These are phyloP conservation scores for Xylaria sp. DNA, from an alignment of 2,329 filamentous ascomycete genomes.

Conservation along the genomic window DNA sequence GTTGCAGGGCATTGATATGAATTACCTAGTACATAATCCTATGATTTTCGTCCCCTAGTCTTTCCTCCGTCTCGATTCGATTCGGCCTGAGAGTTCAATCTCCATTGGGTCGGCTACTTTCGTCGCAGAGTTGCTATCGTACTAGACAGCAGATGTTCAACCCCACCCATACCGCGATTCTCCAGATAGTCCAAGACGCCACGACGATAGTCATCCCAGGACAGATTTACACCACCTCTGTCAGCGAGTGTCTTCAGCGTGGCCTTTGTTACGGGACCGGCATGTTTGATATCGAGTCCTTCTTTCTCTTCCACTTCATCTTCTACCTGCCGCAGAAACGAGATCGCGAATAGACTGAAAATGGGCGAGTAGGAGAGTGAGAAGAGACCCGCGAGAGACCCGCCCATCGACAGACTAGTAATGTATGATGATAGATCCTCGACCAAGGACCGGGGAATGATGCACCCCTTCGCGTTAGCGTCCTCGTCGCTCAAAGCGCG, in stretches of 20 bases:
- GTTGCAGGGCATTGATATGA: background rate
- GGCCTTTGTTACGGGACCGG: constrained; percentile 75
- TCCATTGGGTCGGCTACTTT: constrained; percentile 44
- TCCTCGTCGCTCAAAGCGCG: constrained; percentile 75
- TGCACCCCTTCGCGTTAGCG: constrained; percentile 68
- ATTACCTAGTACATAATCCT: background rate
- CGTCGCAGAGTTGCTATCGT: constrained; percentile 81
- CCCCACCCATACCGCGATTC: constrained; percentile 70
- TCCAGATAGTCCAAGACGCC: constrained; percentile 77
- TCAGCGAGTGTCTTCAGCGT: constrained; percentile 71
- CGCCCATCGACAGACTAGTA: constrained; percentile 57
- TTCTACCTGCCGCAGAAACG: constrained; percentile 67
- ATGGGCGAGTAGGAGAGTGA: constrained; percentile 69
- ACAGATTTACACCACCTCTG: constrained; percentile 72
- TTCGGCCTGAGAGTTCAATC: too few species aligned
- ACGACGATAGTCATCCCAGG: constrained; percentile 80
- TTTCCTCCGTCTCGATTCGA: too few species aligned
- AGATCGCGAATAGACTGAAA: constrained; percentile 66
- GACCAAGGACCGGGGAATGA: constrained; percentile 59
- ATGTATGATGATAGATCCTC: constrained; percentile 61
- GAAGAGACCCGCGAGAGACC: constrained; percentile 63
- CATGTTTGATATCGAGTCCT: constrained; percentile 63
- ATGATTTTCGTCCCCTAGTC: too few species aligned
- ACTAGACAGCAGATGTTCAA: constrained; percentile 79
- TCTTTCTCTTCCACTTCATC: constrained; percentile 59